A percentile compares a stretch with the other conserved stretches of the same genome.
phyloP scores from a whole-genome alignment of 257 asterid genomes.

The Galeopsis tetrahit region DNA sequence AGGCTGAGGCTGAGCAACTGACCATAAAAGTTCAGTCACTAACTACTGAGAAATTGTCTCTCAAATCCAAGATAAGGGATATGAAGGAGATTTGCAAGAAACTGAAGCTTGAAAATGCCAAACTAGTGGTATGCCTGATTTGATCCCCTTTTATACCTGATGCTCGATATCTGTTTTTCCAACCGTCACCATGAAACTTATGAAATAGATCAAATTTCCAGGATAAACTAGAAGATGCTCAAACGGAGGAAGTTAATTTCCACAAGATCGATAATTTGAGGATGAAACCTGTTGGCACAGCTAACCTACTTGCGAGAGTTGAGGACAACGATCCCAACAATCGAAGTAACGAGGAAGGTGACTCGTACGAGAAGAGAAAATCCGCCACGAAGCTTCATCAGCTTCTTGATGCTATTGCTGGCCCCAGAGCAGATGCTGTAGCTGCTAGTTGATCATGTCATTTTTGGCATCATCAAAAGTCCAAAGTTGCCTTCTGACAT shows the following conservation, averaged over 20 bases:
- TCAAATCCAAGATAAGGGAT: slow-evolving; percentile 69
- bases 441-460: slow-evolving; percentile 59
- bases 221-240: slow-evolving; percentile 63
- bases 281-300: slow-evolving; percentile 66
- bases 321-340: slow-evolving; percentile 48
- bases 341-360: slow-evolving; percentile 48
- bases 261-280: slow-evolving; percentile 43
- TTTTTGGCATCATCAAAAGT: slow-evolving; percentile 60
- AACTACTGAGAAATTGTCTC: slow-evolving; percentile 61
- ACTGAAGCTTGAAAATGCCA: slow-evolving; percentile 70
- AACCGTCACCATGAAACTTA: not conserved
- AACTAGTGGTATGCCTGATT: slow-evolving; percentile 54
- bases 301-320: slow-evolving; percentile 77
- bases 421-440: slow-evolving; percentile 73
- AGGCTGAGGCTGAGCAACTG: slow-evolving; percentile 93
- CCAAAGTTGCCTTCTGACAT: slow-evolving; percentile 62
- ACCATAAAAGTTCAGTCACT: slow-evolving; percentile 65
- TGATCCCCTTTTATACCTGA: not conserved
- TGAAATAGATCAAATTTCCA: slow-evolving; percentile 33
- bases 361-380: slow-evolving; percentile 45
- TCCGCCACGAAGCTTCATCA: slow-evolving; percentile 71
- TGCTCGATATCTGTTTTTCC: not conserved
- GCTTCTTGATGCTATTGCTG: slow-evolving; percentile 58
- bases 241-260: slow-evolving; percentile 36
- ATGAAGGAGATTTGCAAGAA: slow-evolving; percentile 56